Percentiles rank a stretch among this genome's conserved stretches.
phyloP scores from a whole-genome alignment of 192 early-diverging fungal genomes.

The Coemansia sp. region DNA sequence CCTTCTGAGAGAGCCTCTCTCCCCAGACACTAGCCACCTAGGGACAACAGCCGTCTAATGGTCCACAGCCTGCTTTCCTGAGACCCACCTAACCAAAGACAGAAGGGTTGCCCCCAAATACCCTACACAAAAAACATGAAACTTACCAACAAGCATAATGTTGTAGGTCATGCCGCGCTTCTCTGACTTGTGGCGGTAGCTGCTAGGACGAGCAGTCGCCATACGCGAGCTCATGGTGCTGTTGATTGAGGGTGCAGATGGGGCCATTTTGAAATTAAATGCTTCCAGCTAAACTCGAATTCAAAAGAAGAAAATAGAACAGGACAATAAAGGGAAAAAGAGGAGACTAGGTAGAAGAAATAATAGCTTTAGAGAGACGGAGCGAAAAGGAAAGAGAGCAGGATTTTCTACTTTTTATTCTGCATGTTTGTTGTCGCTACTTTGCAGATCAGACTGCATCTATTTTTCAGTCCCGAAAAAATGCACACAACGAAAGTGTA shows the following conservation, averaged over 20 bases:
- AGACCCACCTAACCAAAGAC: not conserved
- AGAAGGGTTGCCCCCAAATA: not conserved
- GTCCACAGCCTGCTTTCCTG: not conserved
- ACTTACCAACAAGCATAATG: slow-evolving; percentile 95
- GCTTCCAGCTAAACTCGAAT: not conserved
- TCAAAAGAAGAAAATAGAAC: slow-evolving; percentile 4
- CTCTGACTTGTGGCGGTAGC: slow-evolving; percentile 83
- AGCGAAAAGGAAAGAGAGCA: not conserved
- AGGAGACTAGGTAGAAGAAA: slow-evolving; percentile 4
- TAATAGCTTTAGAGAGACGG: not conserved
- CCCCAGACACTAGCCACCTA: not conserved
- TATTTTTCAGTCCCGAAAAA: not conserved
- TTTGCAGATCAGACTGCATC: not conserved
- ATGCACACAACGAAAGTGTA: not conserved
- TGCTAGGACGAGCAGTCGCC: slow-evolving; percentile 52
- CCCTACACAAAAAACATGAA: not conserved
- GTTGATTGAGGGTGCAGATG: slow-evolving; percentile 54
- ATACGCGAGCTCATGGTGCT: slow-evolving; percentile 49
- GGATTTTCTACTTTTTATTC: slow-evolving; percentile 3
- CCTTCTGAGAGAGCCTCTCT: not conserved
- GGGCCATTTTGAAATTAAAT: slow-evolving; percentile 31
- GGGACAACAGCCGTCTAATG: not conserved
- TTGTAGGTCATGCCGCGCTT: slow-evolving; percentile 98
- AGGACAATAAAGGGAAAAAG: not conserved
- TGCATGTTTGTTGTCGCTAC: slow-evolving; percentile 2